phyloP scores from a whole-genome alignment of 2,329 filamentous ascomycete genomes.

The Pezicula radicicola region DNA sequence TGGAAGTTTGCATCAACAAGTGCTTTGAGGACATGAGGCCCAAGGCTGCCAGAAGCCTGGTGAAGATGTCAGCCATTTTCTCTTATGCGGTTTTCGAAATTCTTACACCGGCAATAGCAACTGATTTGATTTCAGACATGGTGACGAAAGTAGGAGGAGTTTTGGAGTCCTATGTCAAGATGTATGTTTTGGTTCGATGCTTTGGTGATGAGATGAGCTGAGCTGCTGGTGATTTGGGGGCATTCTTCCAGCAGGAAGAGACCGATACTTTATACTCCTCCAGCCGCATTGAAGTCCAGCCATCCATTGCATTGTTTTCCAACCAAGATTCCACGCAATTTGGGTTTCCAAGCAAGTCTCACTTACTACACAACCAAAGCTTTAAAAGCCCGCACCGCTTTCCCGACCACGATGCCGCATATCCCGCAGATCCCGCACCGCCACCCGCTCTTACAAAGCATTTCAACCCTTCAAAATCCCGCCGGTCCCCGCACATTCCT shows the following conservation, averaged over 20 bases:
- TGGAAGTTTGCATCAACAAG: conserved; percentile 8
- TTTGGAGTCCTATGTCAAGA: not conserved
- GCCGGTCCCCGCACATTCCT: conserved; percentile 9
- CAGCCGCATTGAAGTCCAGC: not conserved
- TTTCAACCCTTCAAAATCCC: conserved; percentile 8
- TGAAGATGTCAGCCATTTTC: conserved; percentile 10
- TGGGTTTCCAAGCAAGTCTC: no score
- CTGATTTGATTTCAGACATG: conserved; percentile 1
- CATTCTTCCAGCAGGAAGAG: conserved; percentile 2
- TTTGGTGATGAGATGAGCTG: conserved; percentile 6
- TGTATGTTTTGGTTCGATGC: not conserved
- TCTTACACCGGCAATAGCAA: conserved; percentile 1
- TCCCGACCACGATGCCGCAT: conserved; percentile 11
- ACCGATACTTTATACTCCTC: conserved; percentile 7
- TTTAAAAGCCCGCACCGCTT: conserved; percentile 7
- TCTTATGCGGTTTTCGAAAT: conserved; percentile 2
- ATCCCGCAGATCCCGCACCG: conserved; percentile 13
- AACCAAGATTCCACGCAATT: not conserved
- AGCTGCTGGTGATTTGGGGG: conserved; percentile 4
- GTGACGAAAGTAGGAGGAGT: not conserved
- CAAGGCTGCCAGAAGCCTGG: not conserved
- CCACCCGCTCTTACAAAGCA: conserved; percentile 9
- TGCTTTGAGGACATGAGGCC: not conserved
- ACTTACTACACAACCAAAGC: no score
- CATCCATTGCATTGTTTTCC: conserved; percentile 1